Base-by-base conservation (phyloP, 352 stramenopile genomes). In the Phytopythium sindhum region DNA sequence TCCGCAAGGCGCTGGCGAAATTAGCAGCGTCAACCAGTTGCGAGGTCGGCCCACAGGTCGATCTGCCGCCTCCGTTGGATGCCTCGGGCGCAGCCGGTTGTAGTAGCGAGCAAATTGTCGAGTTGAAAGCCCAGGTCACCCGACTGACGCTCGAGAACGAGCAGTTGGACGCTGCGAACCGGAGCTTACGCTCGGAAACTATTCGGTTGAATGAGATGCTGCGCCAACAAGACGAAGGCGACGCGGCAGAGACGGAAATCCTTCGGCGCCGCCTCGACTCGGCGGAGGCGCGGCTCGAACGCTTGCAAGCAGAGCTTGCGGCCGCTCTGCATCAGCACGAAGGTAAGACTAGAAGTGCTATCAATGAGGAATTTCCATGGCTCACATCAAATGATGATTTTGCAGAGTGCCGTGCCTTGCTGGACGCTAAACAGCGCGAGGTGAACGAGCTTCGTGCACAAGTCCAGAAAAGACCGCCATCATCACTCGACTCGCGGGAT, bases 211-310 rank as follows among this genome's bases (percentile, higher is more conserved):
- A 64, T 26, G 39, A 42, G 1, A 29, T 63, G 29, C 64, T 77
- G 51, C 48, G 28, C 6, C 63, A 73, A 23, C 59, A 65, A 10
- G 45, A 64, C 9, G 58, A 76, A n/a, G 58, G 56, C 2, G 66
- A 87, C 41, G 70, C 52, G 17, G 83, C 83, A 7, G 80, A 91
- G 48, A 48, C 58, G 1, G 78, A 91, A 55, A 91, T 91, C 41
- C 63, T 91, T 24, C 73, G 80, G 8, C 65, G 73, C 14, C 67
- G 66, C 9, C 65, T 91, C 0, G 65, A 75, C 9, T 19, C 52
- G 10, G 39, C 68, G 2, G 73, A 74, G 42, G 64, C 61, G 10
- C 65, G 77, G 28, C 41, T 41, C 2, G 75, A 75, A 23, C 42
- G 62, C 12, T 31, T 81, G 23, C 66, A 80, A 41, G 9, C 66